Evolutionary conservation across 768 basidiomycete genomes (phyloP), one percentile per base, ranked within the genome.

Genomic region (Zangia roseola): DNA sequence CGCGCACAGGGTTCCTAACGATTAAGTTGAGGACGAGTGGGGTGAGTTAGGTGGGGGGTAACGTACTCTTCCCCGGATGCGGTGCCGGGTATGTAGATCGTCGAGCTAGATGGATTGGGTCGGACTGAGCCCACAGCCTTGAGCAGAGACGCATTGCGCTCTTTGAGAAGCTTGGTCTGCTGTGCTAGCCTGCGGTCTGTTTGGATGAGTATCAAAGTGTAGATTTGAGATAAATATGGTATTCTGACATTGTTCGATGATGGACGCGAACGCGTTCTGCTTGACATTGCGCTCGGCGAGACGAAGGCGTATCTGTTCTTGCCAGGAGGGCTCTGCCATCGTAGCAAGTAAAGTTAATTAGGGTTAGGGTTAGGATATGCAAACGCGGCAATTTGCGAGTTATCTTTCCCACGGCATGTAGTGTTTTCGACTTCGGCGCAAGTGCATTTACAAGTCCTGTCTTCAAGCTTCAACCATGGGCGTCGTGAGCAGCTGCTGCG

Each of bases 191-290:
- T 83, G 53, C 90, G 84, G 74, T 94, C 94, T 97, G 71, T 47
- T 53, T 40, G 45, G 40, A 33, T 57, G 46, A 60, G 55, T 24
- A 50, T 30, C 53, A 53, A 14, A 17, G 45, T 49, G 41, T 31
- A 26, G 17, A n/a, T 13, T 17, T 3, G 14, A n/a, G 10, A 37
- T 4, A 5, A 33, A 16, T 10, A 0, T 16, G 19, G 17, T 42
- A 74, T n/a, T n/a, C 86, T 45, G 69, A 97, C 94, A 95, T 74
- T 95, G 91, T 63, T 94, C 90, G 54, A 97, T 94, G 53, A 97
- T 78, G 35, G 86, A 81, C 10, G 90, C 80, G 67, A 87, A 91
- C 16, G 86, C 81, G 41, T 84, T 82, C 63, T 94, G 91, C 54
- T 80, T 81, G 51, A 81, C 80, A 65, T 98, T 92, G 54, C 94